A percentile compares a stretch with the other conserved stretches of the same genome.
These are phyloP conservation scores for Backusella parvicylindrica DNA, from an alignment of 192 early-diverging fungal genomes.

Conservation along the genomic window DNA sequence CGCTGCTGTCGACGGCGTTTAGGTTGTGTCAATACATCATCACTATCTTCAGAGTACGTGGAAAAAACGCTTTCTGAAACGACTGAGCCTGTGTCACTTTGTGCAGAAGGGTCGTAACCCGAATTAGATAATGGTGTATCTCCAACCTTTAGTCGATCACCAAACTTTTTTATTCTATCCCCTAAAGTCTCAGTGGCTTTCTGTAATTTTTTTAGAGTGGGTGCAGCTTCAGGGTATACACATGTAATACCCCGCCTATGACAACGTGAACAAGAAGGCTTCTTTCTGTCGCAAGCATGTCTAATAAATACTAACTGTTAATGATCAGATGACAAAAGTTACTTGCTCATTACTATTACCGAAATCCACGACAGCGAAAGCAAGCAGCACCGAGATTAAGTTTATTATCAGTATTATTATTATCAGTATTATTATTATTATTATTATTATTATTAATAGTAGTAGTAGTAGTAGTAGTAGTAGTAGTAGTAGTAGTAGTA, in stretches of 20 bases:
- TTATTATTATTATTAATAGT: background rate
- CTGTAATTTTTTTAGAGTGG: slow-evolving; percentile 32
- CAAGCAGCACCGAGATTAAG: slow-evolving; percentile 20
- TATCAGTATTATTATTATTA: background rate
- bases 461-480: background rate
- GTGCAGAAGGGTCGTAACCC: background rate
- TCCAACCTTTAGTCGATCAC: slow-evolving; percentile 24
- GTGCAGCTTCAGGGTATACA: slow-evolving; percentile 37
- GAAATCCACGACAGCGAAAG: slow-evolving; percentile 36
- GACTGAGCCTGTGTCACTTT: background rate
- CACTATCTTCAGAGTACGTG: background rate
- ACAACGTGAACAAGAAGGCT: slow-evolving; percentile 33
- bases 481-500: background rate
- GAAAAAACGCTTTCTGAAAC: background rate
- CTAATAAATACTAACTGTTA: slow-evolving; percentile 9
- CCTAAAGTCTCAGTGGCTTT: slow-evolving; percentile 32
- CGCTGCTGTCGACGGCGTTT: background rate
- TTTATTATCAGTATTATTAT: background rate
- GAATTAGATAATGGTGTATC: background rate
- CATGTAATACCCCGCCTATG: slow-evolving; percentile 28
- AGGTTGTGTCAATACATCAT: background rate
- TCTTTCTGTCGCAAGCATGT: slow-evolving; percentile 34
- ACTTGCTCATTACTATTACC: slow-evolving; percentile 14
- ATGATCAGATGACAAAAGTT: background rate
- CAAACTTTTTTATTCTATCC: slow-evolving; percentile 29